Evolutionary conservation across 2,329 filamentous ascomycete genomes (phyloP), one percentile per base, ranked within the genome.

Genomic region (Phymatotrichopsis omnivora): DNA sequence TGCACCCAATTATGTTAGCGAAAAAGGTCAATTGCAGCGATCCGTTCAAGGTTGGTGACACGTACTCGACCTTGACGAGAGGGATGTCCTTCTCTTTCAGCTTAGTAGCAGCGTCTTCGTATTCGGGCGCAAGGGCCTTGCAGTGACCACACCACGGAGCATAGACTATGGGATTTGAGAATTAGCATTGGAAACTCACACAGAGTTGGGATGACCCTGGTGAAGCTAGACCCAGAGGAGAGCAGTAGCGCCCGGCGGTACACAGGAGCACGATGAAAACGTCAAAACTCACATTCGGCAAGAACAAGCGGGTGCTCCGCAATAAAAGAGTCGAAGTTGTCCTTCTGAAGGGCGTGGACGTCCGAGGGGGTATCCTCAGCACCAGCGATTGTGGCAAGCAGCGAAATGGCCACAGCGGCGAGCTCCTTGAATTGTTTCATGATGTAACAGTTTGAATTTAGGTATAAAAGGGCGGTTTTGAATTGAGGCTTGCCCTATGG

Each of bases 71-170:
- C 78, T 93, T 91, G 67, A 74, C 82, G 45, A 93, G 73, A 62
- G 75, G 76, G 67, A 91, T 89, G 64, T 82, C 74, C 78, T 89
- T 91, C 68, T 85, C 82, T 74, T 87, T 89, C 55, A 93, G 73
- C 24, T 77, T 73, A 23, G 83, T 87, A 39, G 85, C 85, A 41
- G 85, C 84, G 65, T 84, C 78, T 70, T 93, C 85, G 67, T 91
- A 93, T 69, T 91, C 84, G 63, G 84, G 83, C 53, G 83, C 91
- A 57, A 98, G 84, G 51, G 89, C 89, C 75, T 98, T 96, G 82
- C 55, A 59, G 42, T 59, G 57, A 29, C 57, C 57, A 42, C 84
- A 93, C 87, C 89, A 93, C 59, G 89, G 87, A 57, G 89, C 89
- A 66, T 85, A 95, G 78, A 95, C 82, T 85, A 53, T 48, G 5